These are phyloP conservation scores for Trypanosoma conorhini DNA, from an alignment of 208 protist genomes.

Conservation along the genomic window DNA sequence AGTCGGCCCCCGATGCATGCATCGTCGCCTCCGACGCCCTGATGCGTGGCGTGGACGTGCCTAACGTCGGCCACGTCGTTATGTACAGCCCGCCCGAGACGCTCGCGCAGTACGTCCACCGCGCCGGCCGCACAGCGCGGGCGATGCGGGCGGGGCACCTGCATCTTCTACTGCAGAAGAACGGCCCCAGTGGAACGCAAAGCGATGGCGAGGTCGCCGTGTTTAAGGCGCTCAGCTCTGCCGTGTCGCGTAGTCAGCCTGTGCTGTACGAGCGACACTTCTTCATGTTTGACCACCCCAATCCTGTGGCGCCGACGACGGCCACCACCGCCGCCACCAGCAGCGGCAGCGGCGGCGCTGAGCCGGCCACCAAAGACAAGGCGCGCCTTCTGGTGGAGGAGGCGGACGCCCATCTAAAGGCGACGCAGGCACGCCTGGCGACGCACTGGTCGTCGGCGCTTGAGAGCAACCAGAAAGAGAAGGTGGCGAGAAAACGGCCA, in stretches of 20 bases:
- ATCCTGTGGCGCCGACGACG: constrained; percentile 33
- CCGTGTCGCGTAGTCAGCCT: constrained; percentile 59
- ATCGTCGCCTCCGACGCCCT: constrained; percentile 86
- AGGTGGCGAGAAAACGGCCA: not conserved
- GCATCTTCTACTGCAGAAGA: constrained; percentile 81
- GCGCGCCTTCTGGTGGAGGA: constrained; percentile 24
- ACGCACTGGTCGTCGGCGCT: constrained; percentile 26
- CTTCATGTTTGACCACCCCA: constrained; percentile 66
- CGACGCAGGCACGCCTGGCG: constrained; percentile 22
- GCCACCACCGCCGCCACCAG: not conserved
- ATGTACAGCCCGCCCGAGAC: constrained; percentile 88
- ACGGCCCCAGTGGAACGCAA: constrained; percentile 53
- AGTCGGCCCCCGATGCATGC: constrained; percentile 40
- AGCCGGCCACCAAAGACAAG: constrained; percentile 9
- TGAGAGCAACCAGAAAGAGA: constrained; percentile 10
- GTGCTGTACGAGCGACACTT: constrained; percentile 79
- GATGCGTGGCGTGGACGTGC: constrained; percentile 92
- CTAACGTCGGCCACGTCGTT: constrained; percentile 85
- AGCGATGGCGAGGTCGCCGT: constrained; percentile 74
- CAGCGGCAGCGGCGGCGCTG: not conserved
- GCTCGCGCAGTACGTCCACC: constrained; percentile 96
- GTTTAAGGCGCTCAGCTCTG: constrained; percentile 54
- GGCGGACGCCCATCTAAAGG: constrained; percentile 26
- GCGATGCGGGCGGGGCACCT: constrained; percentile 86
- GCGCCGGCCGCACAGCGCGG: constrained; percentile 95